phyloP scores from a whole-genome alignment of 768 basidiomycete genomes.

The Lactifluus rugatus region DNA sequence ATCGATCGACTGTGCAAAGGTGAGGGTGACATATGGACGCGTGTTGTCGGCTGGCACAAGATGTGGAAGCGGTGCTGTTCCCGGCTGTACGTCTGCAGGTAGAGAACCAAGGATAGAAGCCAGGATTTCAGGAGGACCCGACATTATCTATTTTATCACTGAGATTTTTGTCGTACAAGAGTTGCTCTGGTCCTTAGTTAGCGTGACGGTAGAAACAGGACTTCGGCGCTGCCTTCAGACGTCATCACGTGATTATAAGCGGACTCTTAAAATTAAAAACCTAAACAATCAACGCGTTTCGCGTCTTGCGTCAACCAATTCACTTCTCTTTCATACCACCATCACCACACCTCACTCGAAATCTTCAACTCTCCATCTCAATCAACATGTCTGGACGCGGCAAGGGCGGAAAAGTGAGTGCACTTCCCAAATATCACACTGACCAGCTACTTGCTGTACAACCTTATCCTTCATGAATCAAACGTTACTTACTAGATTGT shows the following conservation, averaged over 20 bases:
- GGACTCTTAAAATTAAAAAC: slow-evolving; percentile 13
- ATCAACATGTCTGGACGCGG: slow-evolving; percentile 85
- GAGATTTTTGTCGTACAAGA: too few species aligned
- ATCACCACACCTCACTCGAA: slow-evolving; percentile 4
- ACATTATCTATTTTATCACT: too few species aligned
- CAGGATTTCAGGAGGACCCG: slow-evolving; percentile 12
- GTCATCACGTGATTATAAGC: slow-evolving; percentile 11
- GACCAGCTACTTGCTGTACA: not conserved
- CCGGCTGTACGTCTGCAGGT: slow-evolving; percentile 1
- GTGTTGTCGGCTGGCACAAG: slow-evolving; percentile 11
- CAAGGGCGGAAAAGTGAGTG: slow-evolving; percentile 76
- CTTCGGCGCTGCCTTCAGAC: slow-evolving; percentile 3
- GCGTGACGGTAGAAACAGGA: not conserved
- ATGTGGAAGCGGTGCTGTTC: slow-evolving; percentile 14
- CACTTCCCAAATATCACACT: not conserved
- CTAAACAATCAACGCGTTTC: slow-evolving; percentile 17
- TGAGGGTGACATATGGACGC: slow-evolving; percentile 63
- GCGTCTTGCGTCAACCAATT: slow-evolving; percentile 14
- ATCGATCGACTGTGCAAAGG: slow-evolving; percentile 82
- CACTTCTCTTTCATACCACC: slow-evolving; percentile 20
- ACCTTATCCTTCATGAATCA: slow-evolving; percentile 3
- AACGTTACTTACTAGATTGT: slow-evolving; percentile 7
- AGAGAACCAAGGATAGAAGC: slow-evolving; percentile 10
- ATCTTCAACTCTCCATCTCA: slow-evolving; percentile 20
- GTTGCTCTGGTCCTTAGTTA: too few species aligned